Base-by-base conservation (phyloP, 345 rosid genomes). In the Citrus cavaleriei region DNA sequence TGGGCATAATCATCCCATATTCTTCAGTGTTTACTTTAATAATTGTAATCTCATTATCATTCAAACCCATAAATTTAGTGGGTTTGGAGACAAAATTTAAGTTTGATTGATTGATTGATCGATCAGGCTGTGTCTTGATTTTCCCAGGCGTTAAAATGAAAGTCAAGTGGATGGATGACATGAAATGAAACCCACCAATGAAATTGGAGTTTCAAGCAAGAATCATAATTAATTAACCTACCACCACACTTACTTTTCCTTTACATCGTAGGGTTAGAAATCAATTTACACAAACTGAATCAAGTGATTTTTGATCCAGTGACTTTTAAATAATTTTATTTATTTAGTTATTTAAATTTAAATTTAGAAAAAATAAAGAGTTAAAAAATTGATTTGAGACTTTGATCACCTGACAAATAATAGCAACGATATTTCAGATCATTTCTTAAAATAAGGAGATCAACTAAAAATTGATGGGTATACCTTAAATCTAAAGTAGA, bases 1-100 rank as follows among this genome's bases (percentile, higher is more conserved):
- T 84, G 77, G 87, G 63, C 68, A 65, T 84, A 79, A 86, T 84
- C 89, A n/a, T 79, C 80, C 80, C 55, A 60, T 62, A 62, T 54
- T 30, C 19, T 75, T 73, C 13, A 24, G 77, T 85, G 81, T 81
- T 73, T 25, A 22, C 75, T 85, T 80, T 81, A 81, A 85, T 82
- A 10, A 85, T 87, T 75, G 73, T 76, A 13, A 5, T 63, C 58
- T 30, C 7, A 4, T 27, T 10, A 12, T 27, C 57, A 25, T 22
- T 64, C 10, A 10, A 55, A 5, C 35, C 22, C 27, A 22, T 32
- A 14, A 35, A 13, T 32, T 24, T 7, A 49, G 74, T 77, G 80
- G 77, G 55, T n/a, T 77, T 72, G 30, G 34, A 4, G 67, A 13
- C 49, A 35, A 37, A 66, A 7, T 21, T 66, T 35, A 35, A 66